A percentile compares a stretch with the other conserved stretches of the same genome.
phyloP scores from a whole-genome alignment of 1,139 yeast species.

The Saccharomyces hybrid region DNA sequence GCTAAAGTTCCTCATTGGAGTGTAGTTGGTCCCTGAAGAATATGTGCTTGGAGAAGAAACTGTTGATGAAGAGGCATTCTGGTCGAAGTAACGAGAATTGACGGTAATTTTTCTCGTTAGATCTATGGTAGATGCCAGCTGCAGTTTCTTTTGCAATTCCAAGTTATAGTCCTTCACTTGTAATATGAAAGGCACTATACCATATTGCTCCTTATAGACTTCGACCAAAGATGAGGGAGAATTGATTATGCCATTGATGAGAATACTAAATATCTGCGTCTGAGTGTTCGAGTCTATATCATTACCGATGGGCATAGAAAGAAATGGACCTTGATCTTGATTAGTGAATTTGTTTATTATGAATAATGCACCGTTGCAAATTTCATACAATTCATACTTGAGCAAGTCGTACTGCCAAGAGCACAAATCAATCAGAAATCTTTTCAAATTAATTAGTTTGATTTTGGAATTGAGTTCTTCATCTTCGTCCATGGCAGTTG shows the following conservation, averaged over 20 bases:
- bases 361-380: slow-evolving; percentile 28
- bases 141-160: slow-evolving; percentile 22
- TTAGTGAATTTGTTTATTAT: slow-evolving; percentile 28
- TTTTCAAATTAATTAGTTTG: slow-evolving; percentile 29
- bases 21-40: slow-evolving; percentile 13
- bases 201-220: slow-evolving; percentile 24
- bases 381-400: slow-evolving; percentile 28
- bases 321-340: slow-evolving; percentile 30
- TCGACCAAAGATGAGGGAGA: slow-evolving; percentile 25
- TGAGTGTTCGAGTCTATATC: slow-evolving; percentile 14
- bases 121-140: slow-evolving; percentile 26
- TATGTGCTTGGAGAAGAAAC: slow-evolving; percentile 16
- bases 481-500: slow-evolving; percentile 24
- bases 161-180: slow-evolving; percentile 22
- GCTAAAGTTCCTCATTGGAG: slow-evolving; percentile 21
- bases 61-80: slow-evolving; percentile 8
- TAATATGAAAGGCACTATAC: slow-evolving; percentile 23
- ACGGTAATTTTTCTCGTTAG: slow-evolving; percentile 16
- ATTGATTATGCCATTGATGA: slow-evolving; percentile 23
- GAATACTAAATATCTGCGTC: slow-evolving; percentile 22
- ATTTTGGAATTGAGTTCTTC: slow-evolving; percentile 26
- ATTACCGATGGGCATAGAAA: slow-evolving; percentile 26
- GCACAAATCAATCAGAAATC: slow-evolving; percentile 29
- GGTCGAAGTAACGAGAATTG: slow-evolving; percentile 15
- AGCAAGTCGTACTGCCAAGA: slow-evolving; percentile 30